Base-by-base conservation (phyloP, 139 green algal genomes). In the Tetradesmus lagerheimii region DNA sequence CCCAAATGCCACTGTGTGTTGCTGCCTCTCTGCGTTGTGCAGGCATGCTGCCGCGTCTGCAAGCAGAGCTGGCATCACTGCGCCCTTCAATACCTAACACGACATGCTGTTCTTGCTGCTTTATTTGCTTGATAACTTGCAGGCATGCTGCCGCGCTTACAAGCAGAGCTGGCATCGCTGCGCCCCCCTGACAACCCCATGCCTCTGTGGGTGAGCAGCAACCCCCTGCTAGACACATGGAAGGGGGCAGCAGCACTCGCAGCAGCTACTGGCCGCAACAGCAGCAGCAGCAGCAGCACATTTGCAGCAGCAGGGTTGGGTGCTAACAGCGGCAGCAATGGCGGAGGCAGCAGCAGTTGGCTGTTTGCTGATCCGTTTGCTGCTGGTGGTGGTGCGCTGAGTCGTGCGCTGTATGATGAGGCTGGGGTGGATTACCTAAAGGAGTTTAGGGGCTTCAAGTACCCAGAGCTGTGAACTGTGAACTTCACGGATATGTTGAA, bases 181-280 rank as follows among this genome's bases (percentile, higher is more conserved):
- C 50, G 83, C 6, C 83, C 83, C 18, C 83, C 83, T 34, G 83
- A 41, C 25, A 66, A 80, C 37, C 83, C 83, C 9, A 80, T 88
- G 83, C 41, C 71, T 8, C 35, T 88, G 4, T 80, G 35, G 43
- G 53, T 50, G 23, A 50, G 27, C 20, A 14, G 5, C 14, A 53
- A 80, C 12, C 83, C 83, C 11, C n/a, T 80, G 38, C 83, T 88
- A 29, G 83, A 88, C 83, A 88, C 83, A 38, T 88, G 83, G 83
- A 37, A 39, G 15, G 83, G 83, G 16, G 83, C 83, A 80, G 83
- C 83, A 80, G 83, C 83, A 43, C 83, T 88, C 11, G 83, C 83
- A 64, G 83, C 64, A 64, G 83, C 29, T 14, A 37, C 53, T 25
- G 64, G 83, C 64, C 66, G 53, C 16, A 34, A 27, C 43, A 27